A percentile compares a stretch with the other conserved stretches of the same genome.
These are phyloP conservation scores for Stagonosporopsis vannaccii DNA, from an alignment of 2,329 filamentous ascomycete species.

Conservation along the genomic window DNA sequence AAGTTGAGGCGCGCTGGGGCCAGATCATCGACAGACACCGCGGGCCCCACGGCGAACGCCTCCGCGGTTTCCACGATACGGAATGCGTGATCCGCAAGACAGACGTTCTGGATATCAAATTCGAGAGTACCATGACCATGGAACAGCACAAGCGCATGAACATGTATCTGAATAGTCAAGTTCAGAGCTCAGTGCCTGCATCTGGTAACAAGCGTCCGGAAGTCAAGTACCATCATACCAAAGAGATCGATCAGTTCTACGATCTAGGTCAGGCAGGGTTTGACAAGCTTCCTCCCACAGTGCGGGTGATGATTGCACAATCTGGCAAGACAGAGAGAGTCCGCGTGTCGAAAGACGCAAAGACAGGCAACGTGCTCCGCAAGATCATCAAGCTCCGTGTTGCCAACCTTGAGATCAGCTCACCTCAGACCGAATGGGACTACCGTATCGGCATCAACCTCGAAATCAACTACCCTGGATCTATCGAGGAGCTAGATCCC, in stretches of 20 bases:
- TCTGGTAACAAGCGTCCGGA: slow-evolving; percentile 58
- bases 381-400: slow-evolving; percentile 94
- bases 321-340: slow-evolving; percentile 31
- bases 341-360: slow-evolving; percentile 75
- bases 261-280: slow-evolving; percentile 60
- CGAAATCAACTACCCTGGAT: slow-evolving; percentile 82
- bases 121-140: slow-evolving; percentile 90
- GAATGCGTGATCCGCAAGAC: slow-evolving; percentile 44
- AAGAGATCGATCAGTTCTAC: slow-evolving; percentile 82
- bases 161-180: slow-evolving; percentile 77
- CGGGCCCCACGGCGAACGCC: slow-evolving; percentile 60
- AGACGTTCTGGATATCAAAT: slow-evolving; percentile 53
- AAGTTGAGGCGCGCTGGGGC: slow-evolving; percentile 94
- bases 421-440: slow-evolving; percentile 79
- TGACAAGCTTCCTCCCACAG: slow-evolving; percentile 55
- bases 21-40: slow-evolving; percentile 74
- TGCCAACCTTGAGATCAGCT: slow-evolving; percentile 84
- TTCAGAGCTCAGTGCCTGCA: slow-evolving; percentile 60
- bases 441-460: slow-evolving; percentile 94
- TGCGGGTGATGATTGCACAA: slow-evolving; percentile 63
- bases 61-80: slow-evolving; percentile 74
- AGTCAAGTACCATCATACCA: slow-evolving; percentile 81
- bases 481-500: slow-evolving; percentile 61
- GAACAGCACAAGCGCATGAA: slow-evolving; percentile 90
- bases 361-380: slow-evolving; percentile 71